Percentiles rank a stretch among this genome's conserved stretches.
Conservation (phyloP, 306 rosid species). For the Albizia julibrissin region DNA sequence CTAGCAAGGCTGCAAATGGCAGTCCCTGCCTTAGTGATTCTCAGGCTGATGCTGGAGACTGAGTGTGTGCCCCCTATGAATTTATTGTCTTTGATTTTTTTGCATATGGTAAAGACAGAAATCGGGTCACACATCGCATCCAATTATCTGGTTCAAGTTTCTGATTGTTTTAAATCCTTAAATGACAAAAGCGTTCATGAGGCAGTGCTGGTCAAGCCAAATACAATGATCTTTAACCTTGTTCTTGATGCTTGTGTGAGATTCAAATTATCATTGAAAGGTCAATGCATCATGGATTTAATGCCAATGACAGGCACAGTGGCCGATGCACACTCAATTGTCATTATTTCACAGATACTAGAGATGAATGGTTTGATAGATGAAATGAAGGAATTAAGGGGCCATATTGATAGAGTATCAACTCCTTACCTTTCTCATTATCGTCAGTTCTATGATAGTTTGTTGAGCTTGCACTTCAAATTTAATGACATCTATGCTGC, state of each 20-base stretch:
- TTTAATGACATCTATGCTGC: conserved; percentile 71
- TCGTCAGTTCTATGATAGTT: conserved; percentile 70
- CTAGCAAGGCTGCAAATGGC: conserved; percentile 73
- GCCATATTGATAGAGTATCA: conserved; percentile 51
- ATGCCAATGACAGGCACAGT: conserved; percentile 56
- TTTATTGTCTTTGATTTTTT: conserved; percentile 53
- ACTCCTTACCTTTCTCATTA: conserved; percentile 54
- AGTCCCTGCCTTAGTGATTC: conserved; percentile 43
- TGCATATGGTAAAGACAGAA: conserved; percentile 70
- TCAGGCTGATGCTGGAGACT: conserved; percentile 60
- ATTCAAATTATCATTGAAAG: conserved; percentile 67
- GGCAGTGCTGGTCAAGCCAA: conserved; percentile 47
- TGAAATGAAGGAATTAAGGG: conserved; percentile 64
- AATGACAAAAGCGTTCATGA: conserved; percentile 33
- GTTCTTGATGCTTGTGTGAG: conserved; percentile 82
- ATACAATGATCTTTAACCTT: conserved; percentile 70
- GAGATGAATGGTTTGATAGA: conserved; percentile 82
- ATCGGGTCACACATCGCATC: conserved; percentile 66
- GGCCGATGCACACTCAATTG: conserved; percentile 76
- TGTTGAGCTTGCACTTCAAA: conserved; percentile 84
- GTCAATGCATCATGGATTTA: conserved; percentile 42
- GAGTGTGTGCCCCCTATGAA: conserved; percentile 54
- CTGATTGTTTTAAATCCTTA: conserved; percentile 47
- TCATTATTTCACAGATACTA: conserved; percentile 59
- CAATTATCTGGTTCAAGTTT: conserved; percentile 62